phyloP scores from a whole-genome alignment of 208 protist species.

The Trypanosomatidae sp. region DNA sequence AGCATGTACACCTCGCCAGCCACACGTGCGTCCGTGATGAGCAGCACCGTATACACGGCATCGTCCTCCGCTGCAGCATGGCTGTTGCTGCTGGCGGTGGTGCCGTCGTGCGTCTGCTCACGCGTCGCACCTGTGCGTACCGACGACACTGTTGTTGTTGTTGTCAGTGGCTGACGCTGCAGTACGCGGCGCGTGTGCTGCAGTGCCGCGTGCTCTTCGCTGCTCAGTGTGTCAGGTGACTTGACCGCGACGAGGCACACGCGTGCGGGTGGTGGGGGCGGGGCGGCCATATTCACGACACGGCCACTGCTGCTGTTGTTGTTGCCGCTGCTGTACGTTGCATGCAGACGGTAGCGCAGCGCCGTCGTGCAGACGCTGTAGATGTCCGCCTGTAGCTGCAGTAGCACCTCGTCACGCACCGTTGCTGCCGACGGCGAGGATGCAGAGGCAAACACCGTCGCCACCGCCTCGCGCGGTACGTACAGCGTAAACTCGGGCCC shows the following conservation, averaged over 20 bases:
- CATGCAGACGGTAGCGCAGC: slow-evolving; percentile 51
- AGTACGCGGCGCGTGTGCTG: slow-evolving; percentile 11
- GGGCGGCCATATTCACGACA: slow-evolving; percentile 1
- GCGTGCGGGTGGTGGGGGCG: slow-evolving; percentile 16
- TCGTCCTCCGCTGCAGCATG: background rate
- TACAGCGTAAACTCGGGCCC: slow-evolving; percentile 91
- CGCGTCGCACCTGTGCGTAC: background rate
- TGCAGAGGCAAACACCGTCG: slow-evolving; percentile 88
- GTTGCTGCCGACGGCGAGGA: slow-evolving; percentile 92
- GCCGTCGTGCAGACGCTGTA: slow-evolving; percentile 66
- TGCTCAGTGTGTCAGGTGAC: background rate
- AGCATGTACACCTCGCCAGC: slow-evolving; percentile 59
- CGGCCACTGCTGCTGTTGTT: slow-evolving; percentile 4
- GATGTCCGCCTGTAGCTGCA: slow-evolving; percentile 87
- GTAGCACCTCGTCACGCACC: slow-evolving; percentile 85
- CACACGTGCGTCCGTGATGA: slow-evolving; percentile 53
- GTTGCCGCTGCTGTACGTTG: slow-evolving; percentile 5
- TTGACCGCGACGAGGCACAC: slow-evolving; percentile 21
- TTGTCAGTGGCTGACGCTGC: background rate
- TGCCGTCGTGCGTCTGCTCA: slow-evolving; percentile 1
- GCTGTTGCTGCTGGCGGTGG: background rate
- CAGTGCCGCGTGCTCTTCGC: slow-evolving; percentile 18
- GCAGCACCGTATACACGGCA: slow-evolving; percentile 13
- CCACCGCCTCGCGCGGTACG: slow-evolving; percentile 70
- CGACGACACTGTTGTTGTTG: background rate